Evolutionary conservation across 2,329 filamentous ascomycete species (phyloP).

Genomic region (Setomelanomma holmii): DNA sequence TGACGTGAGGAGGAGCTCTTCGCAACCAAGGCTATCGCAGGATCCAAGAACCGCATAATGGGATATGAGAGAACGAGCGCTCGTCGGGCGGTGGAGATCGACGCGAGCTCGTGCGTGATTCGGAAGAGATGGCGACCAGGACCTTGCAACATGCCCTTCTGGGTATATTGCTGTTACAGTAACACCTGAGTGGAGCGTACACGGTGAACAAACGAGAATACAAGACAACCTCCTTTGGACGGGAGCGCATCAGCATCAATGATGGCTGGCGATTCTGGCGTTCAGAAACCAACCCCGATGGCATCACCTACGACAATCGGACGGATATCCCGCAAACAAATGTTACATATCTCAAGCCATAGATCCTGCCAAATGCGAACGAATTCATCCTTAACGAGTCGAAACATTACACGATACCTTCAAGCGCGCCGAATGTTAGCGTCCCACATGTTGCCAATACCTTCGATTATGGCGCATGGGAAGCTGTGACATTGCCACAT

Average conservation of each 20-base stretch:
- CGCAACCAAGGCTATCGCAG: neutral
- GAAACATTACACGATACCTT: neutral
- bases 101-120: neutral
- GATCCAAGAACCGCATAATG: neutral
- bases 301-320: slow-evolving; percentile 35
- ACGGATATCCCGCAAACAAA: neutral
- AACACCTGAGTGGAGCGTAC: neutral
- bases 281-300: slow-evolving; percentile 43
- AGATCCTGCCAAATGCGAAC: slow-evolving; percentile 51
- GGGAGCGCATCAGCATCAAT: slow-evolving; percentile 42
- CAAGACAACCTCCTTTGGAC: neutral
- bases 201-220: neutral
- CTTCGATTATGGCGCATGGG: slow-evolving; percentile 53
- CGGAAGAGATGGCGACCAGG: neutral
- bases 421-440: neutral
- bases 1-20: neutral
- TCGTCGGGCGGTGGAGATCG: neutral
- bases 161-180: neutral
- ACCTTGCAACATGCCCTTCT: neutral
- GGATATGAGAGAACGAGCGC: neutral
- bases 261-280: slow-evolving; percentile 48
- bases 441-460: neutral
- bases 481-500: slow-evolving; percentile 53
- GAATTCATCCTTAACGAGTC: slow-evolving; percentile 36
- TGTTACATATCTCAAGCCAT: slow-evolving; percentile 38